Evolutionary conservation across 1,284 basidiomycete genomes (phyloP), one percentile per base, ranked within the genome.

Genomic region (Blastosporella zonata): DNA sequence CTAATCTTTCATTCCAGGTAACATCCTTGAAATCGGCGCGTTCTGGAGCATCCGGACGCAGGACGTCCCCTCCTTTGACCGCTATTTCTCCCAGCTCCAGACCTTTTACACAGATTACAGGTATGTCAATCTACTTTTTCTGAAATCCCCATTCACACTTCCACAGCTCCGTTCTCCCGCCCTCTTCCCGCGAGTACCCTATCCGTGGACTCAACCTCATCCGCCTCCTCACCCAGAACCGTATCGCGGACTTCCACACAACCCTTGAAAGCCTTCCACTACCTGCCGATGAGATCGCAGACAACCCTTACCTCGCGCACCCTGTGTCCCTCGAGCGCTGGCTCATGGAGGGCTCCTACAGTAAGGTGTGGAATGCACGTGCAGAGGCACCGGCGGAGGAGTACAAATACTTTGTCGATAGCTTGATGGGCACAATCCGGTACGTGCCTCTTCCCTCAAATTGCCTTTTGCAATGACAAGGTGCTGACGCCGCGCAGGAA

Each of bases 301-400:
- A 81, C 23, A 92, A 92, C 65, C 82, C 83, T 13, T 94, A 81
- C 65, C 87, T 95, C 58, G 80, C 81, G 50, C 90, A 93, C 65
- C 90, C 91, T 1, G 86, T 94, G 49, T 92, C 93, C 64, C 78
- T 94, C 50, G 97, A 99, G 67, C 78, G 92, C 43, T 98, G 95
- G 92, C 78, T 99, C 51, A 99, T 99, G 96, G 97, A 99, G 67
- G 96, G 96, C 29, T 90, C 88, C 62, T 99, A 99, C 67, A 93
- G 91, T 67, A 97, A 97, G 67, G 95, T 99, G 2, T 99, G 96
- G 93, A 85, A 90, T 57, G 93, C 95, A 35, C 81, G 93, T 57
- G 87, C 91, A 56, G 85, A 93, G 59, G 92, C 89, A 1, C 89
- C 89, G 1, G 79, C 84, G 28, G 86, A 90, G 53, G 93, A 96